Percentiles rank a stretch among this genome's conserved stretches.
Conservation (phyloP, 2,329 filamentous ascomycete genomes). For the Penicillium glabrum region DNA sequence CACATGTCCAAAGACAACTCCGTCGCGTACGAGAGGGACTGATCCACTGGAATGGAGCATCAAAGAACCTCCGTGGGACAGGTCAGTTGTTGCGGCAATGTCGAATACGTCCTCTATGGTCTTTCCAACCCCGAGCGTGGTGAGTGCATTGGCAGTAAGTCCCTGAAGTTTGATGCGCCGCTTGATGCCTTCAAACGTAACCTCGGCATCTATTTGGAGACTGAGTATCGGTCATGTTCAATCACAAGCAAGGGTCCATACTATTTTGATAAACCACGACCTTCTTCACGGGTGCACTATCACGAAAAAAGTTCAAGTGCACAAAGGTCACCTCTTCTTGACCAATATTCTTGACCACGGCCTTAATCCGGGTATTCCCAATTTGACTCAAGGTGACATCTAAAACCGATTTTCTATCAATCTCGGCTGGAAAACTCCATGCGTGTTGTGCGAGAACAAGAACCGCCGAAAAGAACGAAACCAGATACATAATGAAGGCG, state of each 20-base stretch:
- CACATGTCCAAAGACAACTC: slow-evolving; percentile 56
- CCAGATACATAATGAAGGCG: slow-evolving; percentile 21
- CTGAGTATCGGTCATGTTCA: slow-evolving; percentile 5
- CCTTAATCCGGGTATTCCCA: slow-evolving; percentile 36
- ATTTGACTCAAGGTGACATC: slow-evolving; percentile 33
- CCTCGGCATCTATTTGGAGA: slow-evolving; percentile 21
- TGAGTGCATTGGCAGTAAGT: slow-evolving; percentile 31
- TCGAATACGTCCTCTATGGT: slow-evolving; percentile 34
- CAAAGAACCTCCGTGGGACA: slow-evolving; percentile 54
- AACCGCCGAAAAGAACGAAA: slow-evolving; percentile 19
- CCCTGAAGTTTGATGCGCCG: slow-evolving; percentile 25
- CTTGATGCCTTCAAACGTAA: slow-evolving; percentile 35
- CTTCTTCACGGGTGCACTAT: slow-evolving; percentile 36
- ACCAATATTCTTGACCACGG: slow-evolving; percentile 37
- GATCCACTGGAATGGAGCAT: slow-evolving; percentile 57
- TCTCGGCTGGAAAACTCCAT: slow-evolving; percentile 20
- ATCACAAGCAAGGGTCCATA: slow-evolving; percentile 7
- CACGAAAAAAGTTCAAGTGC: slow-evolving; percentile 38
- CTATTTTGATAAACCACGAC: slow-evolving; percentile 33
- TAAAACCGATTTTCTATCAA: slow-evolving; percentile 18
- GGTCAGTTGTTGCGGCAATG: slow-evolving; percentile 40
- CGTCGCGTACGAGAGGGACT: slow-evolving; percentile 55
- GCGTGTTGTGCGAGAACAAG: slow-evolving; percentile 21
- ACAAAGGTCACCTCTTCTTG: slow-evolving; percentile 33
- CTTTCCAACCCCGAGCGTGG: slow-evolving; percentile 29